These are phyloP conservation scores for Saussurea involucrata DNA, from an alignment of 129 eudicot genomes.

Conservation along the genomic window DNA sequence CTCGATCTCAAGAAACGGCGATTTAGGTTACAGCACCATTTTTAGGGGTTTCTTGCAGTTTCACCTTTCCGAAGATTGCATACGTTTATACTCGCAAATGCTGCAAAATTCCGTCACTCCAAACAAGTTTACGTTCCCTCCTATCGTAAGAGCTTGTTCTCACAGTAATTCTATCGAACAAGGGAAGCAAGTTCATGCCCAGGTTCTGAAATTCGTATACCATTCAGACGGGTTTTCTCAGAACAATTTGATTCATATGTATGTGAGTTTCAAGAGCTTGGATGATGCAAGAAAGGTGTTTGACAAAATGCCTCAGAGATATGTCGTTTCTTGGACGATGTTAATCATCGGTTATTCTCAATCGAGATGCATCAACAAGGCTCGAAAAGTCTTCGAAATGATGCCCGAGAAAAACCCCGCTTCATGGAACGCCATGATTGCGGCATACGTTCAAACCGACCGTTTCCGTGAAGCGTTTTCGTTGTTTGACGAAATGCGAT, in stretches of 20 bases:
- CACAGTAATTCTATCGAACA: constrained; percentile 27
- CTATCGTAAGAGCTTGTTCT: constrained; percentile 45
- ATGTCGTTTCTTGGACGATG: constrained; percentile 52
- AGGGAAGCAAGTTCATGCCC: constrained; percentile 56
- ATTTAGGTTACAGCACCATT: constrained; percentile 49
- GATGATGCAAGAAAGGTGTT: constrained; percentile 51
- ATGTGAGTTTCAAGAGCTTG: constrained; percentile 38
- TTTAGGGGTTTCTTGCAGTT: constrained; percentile 44
- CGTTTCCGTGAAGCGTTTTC: constrained; percentile 50
- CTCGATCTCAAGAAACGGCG: constrained; percentile 52
- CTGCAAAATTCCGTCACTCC: constrained; percentile 30
- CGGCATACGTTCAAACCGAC: constrained; percentile 46
- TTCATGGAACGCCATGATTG: constrained; percentile 60
- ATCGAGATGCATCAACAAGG: constrained; percentile 40
- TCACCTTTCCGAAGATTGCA: constrained; percentile 30
- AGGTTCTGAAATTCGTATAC: constrained; percentile 45
- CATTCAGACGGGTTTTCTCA: constrained; percentile 40
- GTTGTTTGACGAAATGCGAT: constrained; percentile 44
- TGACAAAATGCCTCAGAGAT: constrained; percentile 40
- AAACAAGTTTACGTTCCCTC: constrained; percentile 53
- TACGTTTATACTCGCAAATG: constrained; percentile 45
- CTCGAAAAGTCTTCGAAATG: constrained; percentile 39
- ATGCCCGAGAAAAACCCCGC: constrained; percentile 47
- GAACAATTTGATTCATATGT: constrained; percentile 61
- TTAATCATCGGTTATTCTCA: constrained; percentile 59